Conservation (phyloP, 2,329 filamentous ascomycete genomes). For the Sporothrix schenckii region DNA sequence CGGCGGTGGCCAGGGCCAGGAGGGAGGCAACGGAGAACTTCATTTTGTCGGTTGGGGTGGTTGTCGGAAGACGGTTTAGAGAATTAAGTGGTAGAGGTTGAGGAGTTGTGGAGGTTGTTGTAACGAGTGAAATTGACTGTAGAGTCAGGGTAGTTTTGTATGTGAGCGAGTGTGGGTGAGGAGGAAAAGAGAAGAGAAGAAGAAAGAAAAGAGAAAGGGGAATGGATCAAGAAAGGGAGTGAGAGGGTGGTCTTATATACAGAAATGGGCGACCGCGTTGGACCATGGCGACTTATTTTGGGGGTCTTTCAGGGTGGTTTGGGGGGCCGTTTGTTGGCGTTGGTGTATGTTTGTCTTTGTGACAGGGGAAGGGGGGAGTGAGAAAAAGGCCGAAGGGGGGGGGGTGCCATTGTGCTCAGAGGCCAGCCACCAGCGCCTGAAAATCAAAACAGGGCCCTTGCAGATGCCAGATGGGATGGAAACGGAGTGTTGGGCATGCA, state of each 20-base stretch:
- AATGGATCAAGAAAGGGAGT: slow-evolving; percentile 27
- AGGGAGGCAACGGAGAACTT: slow-evolving; percentile 62
- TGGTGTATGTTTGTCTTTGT: background rate
- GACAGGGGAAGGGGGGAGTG: slow-evolving; percentile 19
- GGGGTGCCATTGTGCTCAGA: background rate
- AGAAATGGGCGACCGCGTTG: slow-evolving; percentile 27
- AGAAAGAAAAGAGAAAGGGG: slow-evolving; percentile 45
- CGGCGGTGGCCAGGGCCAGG: slow-evolving; percentile 56
- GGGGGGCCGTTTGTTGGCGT: background rate
- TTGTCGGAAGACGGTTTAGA: slow-evolving; percentile 43
- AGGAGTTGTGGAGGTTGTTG: slow-evolving; percentile 39
- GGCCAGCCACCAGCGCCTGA: slow-evolving; percentile 1
- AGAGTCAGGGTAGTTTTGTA: slow-evolving; percentile 53
- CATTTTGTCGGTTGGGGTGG: slow-evolving; percentile 61
- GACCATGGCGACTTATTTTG: slow-evolving; percentile 4
- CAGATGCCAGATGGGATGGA: slow-evolving; percentile 33
- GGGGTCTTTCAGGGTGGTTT: background rate
- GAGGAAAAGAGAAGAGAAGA: slow-evolving; percentile 48
- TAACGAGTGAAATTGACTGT: slow-evolving; percentile 64
- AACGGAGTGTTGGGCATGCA: slow-evolving; percentile 1
- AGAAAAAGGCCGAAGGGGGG: slow-evolving; percentile 12
- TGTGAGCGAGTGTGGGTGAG: slow-evolving; percentile 55
- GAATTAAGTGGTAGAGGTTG: slow-evolving; percentile 27
- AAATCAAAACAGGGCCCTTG: slow-evolving; percentile 24
- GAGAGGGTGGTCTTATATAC: slow-evolving; percentile 39